These are phyloP conservation scores for Talaromyces piceae DNA, from an alignment of 2,329 filamentous ascomycete genomes.

Conservation along the genomic window DNA sequence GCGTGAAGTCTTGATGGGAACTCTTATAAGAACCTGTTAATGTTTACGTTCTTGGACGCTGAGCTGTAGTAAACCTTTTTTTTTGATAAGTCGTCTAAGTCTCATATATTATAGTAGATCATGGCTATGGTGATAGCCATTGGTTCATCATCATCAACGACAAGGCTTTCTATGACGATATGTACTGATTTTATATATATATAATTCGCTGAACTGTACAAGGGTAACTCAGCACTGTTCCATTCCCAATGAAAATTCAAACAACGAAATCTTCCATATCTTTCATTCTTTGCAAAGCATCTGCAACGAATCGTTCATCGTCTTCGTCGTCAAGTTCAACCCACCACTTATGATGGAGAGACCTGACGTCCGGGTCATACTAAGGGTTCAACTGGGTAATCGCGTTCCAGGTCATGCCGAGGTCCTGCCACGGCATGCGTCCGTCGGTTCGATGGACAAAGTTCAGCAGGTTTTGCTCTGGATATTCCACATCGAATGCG, in stretches of 20 bases:
- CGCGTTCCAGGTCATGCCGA: conserved; percentile 31
- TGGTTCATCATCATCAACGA: too few species aligned
- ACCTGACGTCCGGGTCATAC: background rate
- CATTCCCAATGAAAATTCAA: background rate
- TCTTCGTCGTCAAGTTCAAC: background rate
- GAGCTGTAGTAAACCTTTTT: too few species aligned
- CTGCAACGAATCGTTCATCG: background rate
- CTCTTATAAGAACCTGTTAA: too few species aligned
- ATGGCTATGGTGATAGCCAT: too few species aligned
- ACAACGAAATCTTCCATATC: background rate
- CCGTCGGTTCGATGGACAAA: conserved; percentile 36
- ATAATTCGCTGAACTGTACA: too few species aligned
- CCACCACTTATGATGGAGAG: conserved; percentile 1
- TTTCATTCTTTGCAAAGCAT: background rate
- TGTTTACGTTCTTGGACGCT: too few species aligned
- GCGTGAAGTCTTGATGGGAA: too few species aligned
- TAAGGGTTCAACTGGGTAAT: conserved; percentile 1
- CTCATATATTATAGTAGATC: too few species aligned
- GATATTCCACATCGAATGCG: conserved; percentile 32
- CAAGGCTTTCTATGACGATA: too few species aligned
- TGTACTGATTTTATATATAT: too few species aligned
- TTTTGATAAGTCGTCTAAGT: too few species aligned
- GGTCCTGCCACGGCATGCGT: conserved; percentile 36
- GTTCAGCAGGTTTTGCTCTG: conserved; percentile 41
- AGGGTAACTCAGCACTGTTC: too few species aligned